Base-by-base conservation (phyloP, 192 early-diverging fungal species). In the Cladochytrium replicatum region DNA sequence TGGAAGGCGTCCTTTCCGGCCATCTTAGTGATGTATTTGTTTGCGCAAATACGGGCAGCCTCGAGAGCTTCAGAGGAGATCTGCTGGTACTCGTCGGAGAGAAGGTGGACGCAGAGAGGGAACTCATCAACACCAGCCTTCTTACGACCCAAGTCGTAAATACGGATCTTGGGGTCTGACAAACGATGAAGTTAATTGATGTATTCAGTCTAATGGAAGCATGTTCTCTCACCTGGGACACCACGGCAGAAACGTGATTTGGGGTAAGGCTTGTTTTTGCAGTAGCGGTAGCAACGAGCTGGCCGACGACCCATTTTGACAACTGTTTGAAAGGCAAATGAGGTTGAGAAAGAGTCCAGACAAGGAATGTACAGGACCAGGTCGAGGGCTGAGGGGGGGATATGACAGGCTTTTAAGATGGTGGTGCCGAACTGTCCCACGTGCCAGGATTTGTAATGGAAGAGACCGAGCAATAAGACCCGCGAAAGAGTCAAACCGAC, bases 261-360 rank as follows among this genome's bases (percentile, higher is more conserved):
- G 59, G 95, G 95, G 75, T 96, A 97, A 58, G 90, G 93, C 85
- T 97, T 98, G 89, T 95, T 95, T 82, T 95, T 97, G 75, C 89
- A 91, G 80, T 97, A 97, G 64, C 93, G 81, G 77, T 93, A 97
- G 77, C 93, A 97, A 53, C 89, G 84, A 78, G 93, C 89, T 67
- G 93, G 93, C 89, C 93, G 91, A 60, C 93, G 91, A 89, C 89
- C 93, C 93, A 97, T 91, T 57, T 73, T 8, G 8, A 34, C 8
- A n/a, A 9, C n/a, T n/a, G n/a, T n/a, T n/a, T n/a, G n/a, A n/a
- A n/a, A n/a, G n/a, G n/a, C n/a, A n/a, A n/a, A n/a, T n/a, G n/a
- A n/a, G n/a, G n/a, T n/a, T n/a, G n/a, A n/a, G n/a, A n/a, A n/a
- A n/a, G n/a, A n/a, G n/a, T n/a, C n/a, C n/a, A n/a, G n/a, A n/a